phyloP scores from a whole-genome alignment of 345 rosid species.

The Isatis tinctoria region DNA sequence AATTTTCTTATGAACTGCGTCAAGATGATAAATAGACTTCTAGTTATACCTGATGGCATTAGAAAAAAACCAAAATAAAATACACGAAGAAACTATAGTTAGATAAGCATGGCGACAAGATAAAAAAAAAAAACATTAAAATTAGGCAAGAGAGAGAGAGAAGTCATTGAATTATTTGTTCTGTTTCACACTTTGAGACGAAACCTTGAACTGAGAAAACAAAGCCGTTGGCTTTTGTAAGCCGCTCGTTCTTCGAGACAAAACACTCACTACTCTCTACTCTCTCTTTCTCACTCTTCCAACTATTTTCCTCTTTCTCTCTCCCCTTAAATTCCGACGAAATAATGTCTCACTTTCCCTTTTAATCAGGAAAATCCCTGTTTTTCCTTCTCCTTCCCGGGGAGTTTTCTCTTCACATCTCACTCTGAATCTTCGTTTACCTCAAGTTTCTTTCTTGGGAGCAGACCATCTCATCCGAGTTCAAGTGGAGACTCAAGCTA shows the following conservation, averaged over 20 bases:
- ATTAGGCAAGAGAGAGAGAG: not conserved
- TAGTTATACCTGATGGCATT: conserved; percentile 16
- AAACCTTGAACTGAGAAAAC: conserved; percentile 22
- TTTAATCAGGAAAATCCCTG: conserved; percentile 27
- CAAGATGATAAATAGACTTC: not conserved
- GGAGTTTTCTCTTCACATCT: conserved; percentile 5
- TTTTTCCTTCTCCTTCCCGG: conserved; percentile 1
- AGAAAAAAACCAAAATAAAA: conserved; percentile 1
- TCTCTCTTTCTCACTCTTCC: conserved; percentile 13
- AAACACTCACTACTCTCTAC: conserved; percentile 10
- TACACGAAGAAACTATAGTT: conserved; percentile 14
- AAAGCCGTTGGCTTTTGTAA: conserved; percentile 31
- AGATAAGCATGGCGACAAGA: conserved; percentile 16
- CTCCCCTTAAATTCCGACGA: conserved; percentile 24
- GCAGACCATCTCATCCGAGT: conserved; percentile 5
- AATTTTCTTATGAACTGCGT: not conserved
- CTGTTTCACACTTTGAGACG: conserved; percentile 31
- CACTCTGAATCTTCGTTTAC: not conserved
- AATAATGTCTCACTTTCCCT: conserved; percentile 34
- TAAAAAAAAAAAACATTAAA: not conserved
- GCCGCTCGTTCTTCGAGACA: conserved; percentile 41
- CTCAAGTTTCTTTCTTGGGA: not conserved
- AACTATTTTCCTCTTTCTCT: conserved; percentile 20
- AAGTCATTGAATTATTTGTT: conserved; percentile 19
- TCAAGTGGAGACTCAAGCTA: conserved; percentile 15